Evolutionary conservation across 1,139 yeast genomes (phyloP).

Genomic region (Saccharomycopsis hybrid): DNA sequence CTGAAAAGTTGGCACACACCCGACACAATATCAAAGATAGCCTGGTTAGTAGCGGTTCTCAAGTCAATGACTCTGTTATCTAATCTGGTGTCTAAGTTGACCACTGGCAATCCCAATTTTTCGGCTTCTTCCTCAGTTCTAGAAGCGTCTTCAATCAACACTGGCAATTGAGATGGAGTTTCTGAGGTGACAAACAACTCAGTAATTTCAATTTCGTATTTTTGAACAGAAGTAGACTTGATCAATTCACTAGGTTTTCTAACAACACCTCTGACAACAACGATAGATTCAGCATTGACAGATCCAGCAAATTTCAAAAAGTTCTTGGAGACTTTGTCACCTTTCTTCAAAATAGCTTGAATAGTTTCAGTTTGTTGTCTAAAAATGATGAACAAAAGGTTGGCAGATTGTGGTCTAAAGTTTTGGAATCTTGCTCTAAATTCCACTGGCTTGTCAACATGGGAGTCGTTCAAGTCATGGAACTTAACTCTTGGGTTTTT

Average conservation of each 20-base stretch:
- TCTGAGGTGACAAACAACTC: slow-evolving; percentile 74
- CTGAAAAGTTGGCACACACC: slow-evolving; percentile 86
- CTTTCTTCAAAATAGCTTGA: slow-evolving; percentile 77
- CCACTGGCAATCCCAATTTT: slow-evolving; percentile 84
- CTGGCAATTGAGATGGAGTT: slow-evolving; percentile 90
- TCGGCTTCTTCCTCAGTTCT: slow-evolving; percentile 95
- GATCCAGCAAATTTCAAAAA: slow-evolving; percentile 96
- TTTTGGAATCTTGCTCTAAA: slow-evolving; percentile 94
- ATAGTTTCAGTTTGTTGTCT: slow-evolving; percentile 83
- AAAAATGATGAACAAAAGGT: slow-evolving; percentile 81
- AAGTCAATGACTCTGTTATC: slow-evolving; percentile 93
- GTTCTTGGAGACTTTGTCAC: slow-evolving; percentile 71
- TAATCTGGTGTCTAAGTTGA: slow-evolving; percentile 91
- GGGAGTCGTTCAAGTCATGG: slow-evolving; percentile 43
- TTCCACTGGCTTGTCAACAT: slow-evolving; percentile 73
- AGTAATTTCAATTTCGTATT: slow-evolving; percentile 73
- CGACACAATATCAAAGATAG: slow-evolving; percentile 88
- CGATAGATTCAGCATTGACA: slow-evolving; percentile 83
- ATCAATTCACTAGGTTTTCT: slow-evolving; percentile 80
- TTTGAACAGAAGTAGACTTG: slow-evolving; percentile 88
- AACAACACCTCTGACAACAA: slow-evolving; percentile 80
- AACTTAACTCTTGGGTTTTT: slow-evolving; percentile 56
- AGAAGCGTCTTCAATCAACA: slow-evolving; percentile 91
- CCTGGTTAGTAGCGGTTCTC: slow-evolving; percentile 95
- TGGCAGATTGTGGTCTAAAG: slow-evolving; percentile 92